Base-by-base conservation (phyloP, 1,284 basidiomycete species). In the Austroboletus niveus region DNA sequence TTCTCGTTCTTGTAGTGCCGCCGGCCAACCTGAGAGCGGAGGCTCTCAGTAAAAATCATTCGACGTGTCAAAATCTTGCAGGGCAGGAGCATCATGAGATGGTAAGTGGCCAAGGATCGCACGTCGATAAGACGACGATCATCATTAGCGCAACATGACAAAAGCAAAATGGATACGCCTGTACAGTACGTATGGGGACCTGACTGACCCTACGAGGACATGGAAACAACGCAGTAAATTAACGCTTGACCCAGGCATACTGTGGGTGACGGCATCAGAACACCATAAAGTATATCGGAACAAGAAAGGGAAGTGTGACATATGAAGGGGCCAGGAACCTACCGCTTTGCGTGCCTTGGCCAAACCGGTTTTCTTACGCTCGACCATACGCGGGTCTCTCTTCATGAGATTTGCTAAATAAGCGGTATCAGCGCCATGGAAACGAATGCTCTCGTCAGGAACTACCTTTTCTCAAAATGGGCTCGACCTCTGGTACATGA, bases 211-310 rank as follows among this genome's bases (percentile, higher is more conserved):
- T 15, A 8, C 6, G 0, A 24, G n/a, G 29, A 14, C 35, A 12
- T 31, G 42, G 22, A 3, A 39, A 32, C 22, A 17, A 40, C 11
- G 5, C 17, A n/a, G 34, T n/a, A 20, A 20, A 60, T 75, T 78
- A 97, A 72, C 94, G 91, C 78, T 95, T 97, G 87, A 97, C 93
- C 94, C 94, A 97, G 59, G 90, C 78, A 65, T 91, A 89, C 89
- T 93, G 66, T 55, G 5, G 24, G 5, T 1, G 12, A 42, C 5
- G 1, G 8, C 24, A 27, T 63, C 8, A 55, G 46, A n/a, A 47
- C 11, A 17, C 6, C 4, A 3, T 38, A 31, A 31, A 41, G 27
- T 36, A 45, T 9, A 4, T 8, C 12, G 20, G 24, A 29, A 31
- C 2, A 34, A 49, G 36, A 32, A 17, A 11, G 32, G 15, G 38